These are phyloP conservation scores for Podaxis rugospora DNA, from an alignment of 768 basidiomycete genomes.

Conservation along the genomic window DNA sequence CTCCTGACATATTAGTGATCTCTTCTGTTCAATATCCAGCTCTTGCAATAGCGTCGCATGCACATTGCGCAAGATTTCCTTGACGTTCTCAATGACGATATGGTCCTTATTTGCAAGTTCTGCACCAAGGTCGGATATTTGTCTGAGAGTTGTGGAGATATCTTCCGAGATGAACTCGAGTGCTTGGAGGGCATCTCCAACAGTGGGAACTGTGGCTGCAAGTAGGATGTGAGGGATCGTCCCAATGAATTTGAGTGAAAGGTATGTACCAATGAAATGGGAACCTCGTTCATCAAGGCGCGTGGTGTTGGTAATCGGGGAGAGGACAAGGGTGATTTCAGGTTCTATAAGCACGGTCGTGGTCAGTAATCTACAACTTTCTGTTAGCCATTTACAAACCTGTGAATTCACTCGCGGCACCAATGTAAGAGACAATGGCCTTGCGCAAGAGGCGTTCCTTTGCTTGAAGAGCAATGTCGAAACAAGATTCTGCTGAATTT, in stretches of 20 bases:
- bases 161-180: conserved; percentile 59
- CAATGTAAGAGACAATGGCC: conserved; percentile 62
- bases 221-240: neutral
- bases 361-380: neutral
- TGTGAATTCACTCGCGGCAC: conserved; percentile 68
- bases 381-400: conserved; percentile 29
- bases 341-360: conserved; percentile 40
- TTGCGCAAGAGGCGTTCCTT: conserved; percentile 59
- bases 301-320: conserved; percentile 57
- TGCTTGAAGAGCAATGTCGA: conserved; percentile 50
- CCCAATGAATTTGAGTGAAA: neutral
- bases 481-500: conserved; percentile 49
- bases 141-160: conserved; percentile 56
- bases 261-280: conserved; percentile 52
- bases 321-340: conserved; percentile 67
- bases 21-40: conserved; percentile 65
- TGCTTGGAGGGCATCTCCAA: conserved; percentile 70
- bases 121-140: conserved; percentile 62
- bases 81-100: conserved; percentile 64
- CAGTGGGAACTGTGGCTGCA: conserved; percentile 68
- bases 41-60: conserved; percentile 58
- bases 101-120: conserved; percentile 73
- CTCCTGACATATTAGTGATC: conserved; percentile 58
- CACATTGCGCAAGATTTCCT: conserved; percentile 53
- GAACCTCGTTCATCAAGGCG: conserved; percentile 53